These are phyloP conservation scores for Hypocreales sp. DNA, from an alignment of 2,329 filamentous ascomycete species.

Conservation along the genomic window DNA sequence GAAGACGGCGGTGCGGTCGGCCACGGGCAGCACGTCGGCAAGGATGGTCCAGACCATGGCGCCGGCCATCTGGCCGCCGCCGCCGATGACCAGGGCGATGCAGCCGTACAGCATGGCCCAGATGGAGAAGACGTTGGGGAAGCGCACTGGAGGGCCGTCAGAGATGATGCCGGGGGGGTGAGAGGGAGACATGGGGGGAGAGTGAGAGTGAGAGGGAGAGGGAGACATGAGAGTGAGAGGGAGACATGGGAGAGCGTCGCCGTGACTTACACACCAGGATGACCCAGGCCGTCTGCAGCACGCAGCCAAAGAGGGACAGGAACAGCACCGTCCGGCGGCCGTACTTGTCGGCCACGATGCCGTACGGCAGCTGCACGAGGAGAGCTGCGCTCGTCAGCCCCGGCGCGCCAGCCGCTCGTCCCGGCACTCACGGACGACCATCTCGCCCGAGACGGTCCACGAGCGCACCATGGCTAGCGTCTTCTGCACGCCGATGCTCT, in stretches of 20 bases:
- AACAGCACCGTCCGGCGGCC: constrained; percentile 26
- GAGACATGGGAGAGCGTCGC: no score
- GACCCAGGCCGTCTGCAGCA: constrained; percentile 13
- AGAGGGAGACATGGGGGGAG: no score
- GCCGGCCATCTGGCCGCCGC: constrained; percentile 19
- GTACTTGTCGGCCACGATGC: constrained; percentile 29
- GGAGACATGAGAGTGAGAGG: no score
- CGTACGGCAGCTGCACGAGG: constrained; percentile 27
- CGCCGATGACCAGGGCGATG: constrained; percentile 23
- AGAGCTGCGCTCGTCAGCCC: no score
- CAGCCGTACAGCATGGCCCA: constrained; percentile 20
- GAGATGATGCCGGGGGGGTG: no score
- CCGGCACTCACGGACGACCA: constrained; percentile 29
- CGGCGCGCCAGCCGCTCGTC: no score
- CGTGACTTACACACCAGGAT: constrained; percentile 17
- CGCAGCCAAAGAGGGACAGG: constrained; percentile 16
- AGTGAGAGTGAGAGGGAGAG: no score
- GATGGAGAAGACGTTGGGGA: constrained; percentile 21
- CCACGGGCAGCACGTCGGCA: constrained; percentile 24
- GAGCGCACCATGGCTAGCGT: constrained; percentile 35
- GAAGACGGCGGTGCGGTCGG: constrained; percentile 22
- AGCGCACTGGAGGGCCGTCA: no score
- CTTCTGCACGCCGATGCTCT: constrained; percentile 30
- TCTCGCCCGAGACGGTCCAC: constrained; percentile 27
- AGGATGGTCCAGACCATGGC: constrained; percentile 31